phyloP scores from a whole-genome alignment of 2,329 filamentous ascomycete species.

The Thelonectria rubi region DNA sequence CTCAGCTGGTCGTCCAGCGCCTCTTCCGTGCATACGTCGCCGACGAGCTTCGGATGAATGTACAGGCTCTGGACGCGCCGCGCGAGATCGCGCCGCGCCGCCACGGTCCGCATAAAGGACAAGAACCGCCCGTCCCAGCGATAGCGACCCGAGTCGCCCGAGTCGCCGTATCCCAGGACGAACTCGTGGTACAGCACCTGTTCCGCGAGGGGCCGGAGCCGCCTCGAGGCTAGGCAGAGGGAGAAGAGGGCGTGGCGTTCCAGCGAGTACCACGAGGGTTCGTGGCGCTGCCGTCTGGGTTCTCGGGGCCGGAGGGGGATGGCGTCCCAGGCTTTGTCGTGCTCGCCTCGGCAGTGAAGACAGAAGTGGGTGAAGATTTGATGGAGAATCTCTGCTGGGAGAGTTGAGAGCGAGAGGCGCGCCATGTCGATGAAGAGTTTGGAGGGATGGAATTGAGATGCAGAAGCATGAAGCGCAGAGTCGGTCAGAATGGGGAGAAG shows the following conservation, averaged over 20 bases:
- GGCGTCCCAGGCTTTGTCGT: constrained; percentile 5
- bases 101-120: constrained; percentile 15
- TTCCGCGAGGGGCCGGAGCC: constrained; percentile 2
- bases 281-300: background rate
- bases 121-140: constrained; percentile 2
- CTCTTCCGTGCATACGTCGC: background rate
- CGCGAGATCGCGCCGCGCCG: constrained; percentile 5
- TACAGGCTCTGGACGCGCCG: background rate
- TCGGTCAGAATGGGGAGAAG: no score
- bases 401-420: background rate
- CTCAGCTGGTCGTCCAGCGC: background rate
- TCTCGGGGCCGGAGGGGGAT: background rate
- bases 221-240: background rate
- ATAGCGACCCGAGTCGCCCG: background rate
- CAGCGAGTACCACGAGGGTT: constrained; percentile 4
- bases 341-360: constrained; percentile 6
- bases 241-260: constrained; percentile 11
- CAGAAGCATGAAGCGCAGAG: no score
- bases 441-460: no score
- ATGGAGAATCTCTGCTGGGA: background rate
- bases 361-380: constrained; percentile 13
- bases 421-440: background rate
- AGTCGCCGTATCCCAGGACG: constrained; percentile 17
- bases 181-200: constrained; percentile 21
- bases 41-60: background rate